Base-by-base conservation (phyloP, 1,284 basidiomycete genomes). In the Hymenochaete sp. region DNA sequence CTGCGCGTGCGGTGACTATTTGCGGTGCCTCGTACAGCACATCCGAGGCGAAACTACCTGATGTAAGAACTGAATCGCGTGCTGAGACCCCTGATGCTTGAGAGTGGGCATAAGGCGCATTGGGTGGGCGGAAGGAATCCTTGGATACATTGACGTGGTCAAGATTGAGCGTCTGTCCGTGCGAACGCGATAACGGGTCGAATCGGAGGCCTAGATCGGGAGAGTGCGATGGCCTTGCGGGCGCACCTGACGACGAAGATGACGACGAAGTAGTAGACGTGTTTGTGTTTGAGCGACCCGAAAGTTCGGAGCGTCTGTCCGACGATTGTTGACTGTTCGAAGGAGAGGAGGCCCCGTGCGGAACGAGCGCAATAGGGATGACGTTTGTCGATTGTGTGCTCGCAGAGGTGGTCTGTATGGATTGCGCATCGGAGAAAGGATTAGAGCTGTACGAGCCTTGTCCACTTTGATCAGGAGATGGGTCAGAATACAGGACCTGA, bases 341-440 rank as follows among this genome's bases (percentile, higher is more conserved):
- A 88, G 36, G 81, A 14, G 55, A 56, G 28, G 62, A 60, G 7
- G 72, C 70, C 14, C 74, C 73, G 16, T 81, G 73, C n/a, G 80
- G 65, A 28, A 87, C 80, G 42, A 88, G 69, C 3, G 83, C 83
- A 52, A 88, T 89, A 49, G 85, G 85, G 46, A 89, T 89, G 53
- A 86, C 85, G 56, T 89, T 88, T 11, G 85, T 84, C 31, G 74
- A 74, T 58, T 82, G 79, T 9, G 82, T 81, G 43, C 75, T 72
- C 16, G 79, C 77, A 13, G 73, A 75, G 1, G 69, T 67, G 13
- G 85, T 88, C 62, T 84, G 81, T 49, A 88, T 87, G 16, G 84
- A 86, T 45, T 81, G 74, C 26, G 60, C 65, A 58, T 88, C 84
- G 31, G 75, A 73, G 61, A 88, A 88, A n/a, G 84, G 84, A 65